A percentile compares a stretch with the other conserved stretches of the same genome.
These are phyloP conservation scores for Neofusicoccum laricinum DNA, from an alignment of 2,329 filamentous ascomycete genomes.

Conservation along the genomic window DNA sequence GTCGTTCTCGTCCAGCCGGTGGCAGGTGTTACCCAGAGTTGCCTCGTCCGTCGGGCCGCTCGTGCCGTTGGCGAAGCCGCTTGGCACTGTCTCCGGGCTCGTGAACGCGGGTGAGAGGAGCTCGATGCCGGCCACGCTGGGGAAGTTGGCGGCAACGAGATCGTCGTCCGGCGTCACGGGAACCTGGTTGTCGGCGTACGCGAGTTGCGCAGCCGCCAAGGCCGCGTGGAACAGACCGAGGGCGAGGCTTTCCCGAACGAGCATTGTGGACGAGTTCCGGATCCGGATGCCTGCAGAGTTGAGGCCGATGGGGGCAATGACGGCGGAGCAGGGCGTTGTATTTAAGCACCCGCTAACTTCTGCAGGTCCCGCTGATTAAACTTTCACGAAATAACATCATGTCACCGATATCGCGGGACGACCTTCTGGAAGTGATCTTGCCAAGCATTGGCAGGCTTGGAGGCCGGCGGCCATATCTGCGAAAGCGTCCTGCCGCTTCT, in stretches of 20 bases:
- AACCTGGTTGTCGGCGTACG: constrained; percentile 17
- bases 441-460: constrained; percentile 5
- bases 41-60: constrained; percentile 22
- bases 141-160: constrained; percentile 19
- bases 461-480: background rate
- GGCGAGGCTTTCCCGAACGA: background rate
- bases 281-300: background rate
- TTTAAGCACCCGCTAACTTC: background rate
- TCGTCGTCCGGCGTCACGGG: background rate
- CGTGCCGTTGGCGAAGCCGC: constrained; percentile 21
- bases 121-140: constrained; percentile 21
- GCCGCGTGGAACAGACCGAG: background rate
- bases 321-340: background rate
- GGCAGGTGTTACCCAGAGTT: constrained; percentile 6
- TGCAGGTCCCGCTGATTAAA: background rate
- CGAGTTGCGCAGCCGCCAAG: background rate
- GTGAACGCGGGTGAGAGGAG: constrained; percentile 23
- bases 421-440: background rate
- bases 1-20: too few relatives aligned
- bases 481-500: background rate
- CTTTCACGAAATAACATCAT: background rate
- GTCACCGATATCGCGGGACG: background rate
- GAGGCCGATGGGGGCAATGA: background rate
- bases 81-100: constrained; percentile 19
- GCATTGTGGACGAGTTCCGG: background rate